phyloP scores from a whole-genome alignment of 73 alveolate species.

The Symbiodinium natans region DNA sequence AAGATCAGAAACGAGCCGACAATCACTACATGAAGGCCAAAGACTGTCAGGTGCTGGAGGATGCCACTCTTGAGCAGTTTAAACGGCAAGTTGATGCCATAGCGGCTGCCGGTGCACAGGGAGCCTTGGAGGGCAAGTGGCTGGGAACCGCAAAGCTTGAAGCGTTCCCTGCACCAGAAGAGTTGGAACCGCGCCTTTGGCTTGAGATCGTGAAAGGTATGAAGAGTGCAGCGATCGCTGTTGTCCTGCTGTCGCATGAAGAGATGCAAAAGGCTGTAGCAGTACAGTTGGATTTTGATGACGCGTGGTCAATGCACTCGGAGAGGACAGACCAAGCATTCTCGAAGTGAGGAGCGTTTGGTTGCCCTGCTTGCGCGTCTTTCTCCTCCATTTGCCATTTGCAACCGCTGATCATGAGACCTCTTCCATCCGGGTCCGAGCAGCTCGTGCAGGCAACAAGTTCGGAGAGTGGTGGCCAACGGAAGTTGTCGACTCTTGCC shows the following conservation, averaged over 20 bases:
- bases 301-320: conserved; percentile 41
- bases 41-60: conserved; percentile 10
- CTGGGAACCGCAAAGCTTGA: conserved; percentile 34
- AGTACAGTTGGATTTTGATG: conserved; percentile 64
- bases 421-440: no score
- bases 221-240: conserved; percentile 66
- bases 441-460: no score
- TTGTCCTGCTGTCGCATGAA: conserved; percentile 48
- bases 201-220: conserved; percentile 40
- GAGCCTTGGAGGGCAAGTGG: conserved; percentile 84
- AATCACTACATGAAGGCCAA: conserved; percentile 4
- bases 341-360: neutral
- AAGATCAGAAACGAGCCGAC: conserved; percentile 20
- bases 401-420: no score
- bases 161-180: conserved; percentile 29
- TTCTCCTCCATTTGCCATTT: no score
- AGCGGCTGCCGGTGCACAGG: conserved; percentile 54
- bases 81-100: conserved; percentile 17
- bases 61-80: conserved; percentile 23
- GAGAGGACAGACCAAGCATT: conserved; percentile 10
- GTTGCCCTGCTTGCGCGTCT: no score
- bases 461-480: no score
- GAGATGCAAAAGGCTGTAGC: conserved; percentile 77
- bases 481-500: no score
- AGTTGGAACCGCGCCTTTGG: conserved; percentile 42